Conservation (phyloP, 2,329 filamentous ascomycete species). For the Fusarium anthophilum region DNA sequence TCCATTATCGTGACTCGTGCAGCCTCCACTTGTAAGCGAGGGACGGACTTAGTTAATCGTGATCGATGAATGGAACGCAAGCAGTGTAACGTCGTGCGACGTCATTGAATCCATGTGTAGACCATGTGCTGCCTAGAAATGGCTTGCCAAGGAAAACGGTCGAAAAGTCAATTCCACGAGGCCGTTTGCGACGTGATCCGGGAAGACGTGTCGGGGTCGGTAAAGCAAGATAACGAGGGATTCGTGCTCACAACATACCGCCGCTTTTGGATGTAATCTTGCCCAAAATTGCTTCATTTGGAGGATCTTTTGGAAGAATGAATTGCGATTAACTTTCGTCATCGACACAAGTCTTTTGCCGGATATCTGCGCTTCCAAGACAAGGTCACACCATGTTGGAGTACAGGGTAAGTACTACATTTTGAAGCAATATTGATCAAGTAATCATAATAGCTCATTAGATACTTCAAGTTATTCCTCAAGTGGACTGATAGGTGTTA, state of each 20-base stretch:
- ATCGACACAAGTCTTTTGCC: neutral
- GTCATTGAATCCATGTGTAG: neutral
- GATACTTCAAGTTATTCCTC: too few relatives aligned
- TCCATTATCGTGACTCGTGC: constrained; percentile 38
- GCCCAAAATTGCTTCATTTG: neutral
- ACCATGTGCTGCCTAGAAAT: neutral
- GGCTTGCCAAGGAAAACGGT: neutral
- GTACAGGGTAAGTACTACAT: neutral
- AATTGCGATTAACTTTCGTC: neutral
- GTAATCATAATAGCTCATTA: too few relatives aligned
- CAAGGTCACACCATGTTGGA: neutral
- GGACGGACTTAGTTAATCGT: neutral
- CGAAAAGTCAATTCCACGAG: neutral
- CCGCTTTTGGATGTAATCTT: neutral
- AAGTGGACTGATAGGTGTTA: too few relatives aligned
- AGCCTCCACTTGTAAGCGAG: neutral
- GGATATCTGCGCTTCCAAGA: neutral
- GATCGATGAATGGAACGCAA: neutral
- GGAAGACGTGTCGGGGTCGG: neutral
- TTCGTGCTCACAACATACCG: neutral
- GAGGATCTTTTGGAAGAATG: neutral
- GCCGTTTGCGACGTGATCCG: neutral
- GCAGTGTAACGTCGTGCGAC: neutral
- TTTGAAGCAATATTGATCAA: neutral
- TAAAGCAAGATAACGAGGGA: neutral